These are phyloP conservation scores for Spathaspora sp. DNA, from an alignment of 1,139 yeast species.

Conservation along the genomic window DNA sequence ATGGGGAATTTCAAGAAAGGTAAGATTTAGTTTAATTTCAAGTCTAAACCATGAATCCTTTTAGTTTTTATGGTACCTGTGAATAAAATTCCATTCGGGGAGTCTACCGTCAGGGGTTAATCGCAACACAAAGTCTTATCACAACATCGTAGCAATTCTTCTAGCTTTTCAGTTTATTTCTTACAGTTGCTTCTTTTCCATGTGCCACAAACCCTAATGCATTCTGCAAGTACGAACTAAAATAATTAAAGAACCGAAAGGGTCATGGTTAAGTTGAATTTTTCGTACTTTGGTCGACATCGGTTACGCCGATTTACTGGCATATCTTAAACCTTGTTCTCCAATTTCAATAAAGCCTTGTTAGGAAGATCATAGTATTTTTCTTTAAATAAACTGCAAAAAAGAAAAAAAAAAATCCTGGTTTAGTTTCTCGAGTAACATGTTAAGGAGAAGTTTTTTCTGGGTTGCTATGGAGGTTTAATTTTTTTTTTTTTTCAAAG, in stretches of 20 bases:
- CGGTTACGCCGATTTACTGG: neutral
- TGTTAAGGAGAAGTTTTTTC: neutral
- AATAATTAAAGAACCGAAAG: too few species aligned
- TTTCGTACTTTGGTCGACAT: neutral
- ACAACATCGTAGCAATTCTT: too few species aligned
- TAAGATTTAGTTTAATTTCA: neutral
- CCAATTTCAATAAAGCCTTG: neutral
- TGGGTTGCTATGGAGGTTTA: neutral
- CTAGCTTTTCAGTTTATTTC: too few species aligned
- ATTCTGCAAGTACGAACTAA: neutral
- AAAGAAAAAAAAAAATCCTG: neutral
- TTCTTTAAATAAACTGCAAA: slow-evolving; percentile 1
- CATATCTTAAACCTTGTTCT: neutral
- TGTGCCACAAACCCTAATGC: neutral
- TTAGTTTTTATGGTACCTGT: neutral
- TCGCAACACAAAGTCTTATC: neutral
- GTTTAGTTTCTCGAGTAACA: neutral
- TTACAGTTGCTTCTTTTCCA: neutral
- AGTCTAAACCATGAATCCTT: neutral
- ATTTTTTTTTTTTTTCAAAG: neutral
- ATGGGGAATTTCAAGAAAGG: neutral
- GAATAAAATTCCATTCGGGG: neutral
- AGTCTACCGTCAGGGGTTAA: neutral
- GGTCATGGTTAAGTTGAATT: neutral
- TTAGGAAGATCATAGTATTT: neutral